Conservation (phyloP, 2,329 filamentous ascomycete genomes). For the Xylariaceae sp. region DNA sequence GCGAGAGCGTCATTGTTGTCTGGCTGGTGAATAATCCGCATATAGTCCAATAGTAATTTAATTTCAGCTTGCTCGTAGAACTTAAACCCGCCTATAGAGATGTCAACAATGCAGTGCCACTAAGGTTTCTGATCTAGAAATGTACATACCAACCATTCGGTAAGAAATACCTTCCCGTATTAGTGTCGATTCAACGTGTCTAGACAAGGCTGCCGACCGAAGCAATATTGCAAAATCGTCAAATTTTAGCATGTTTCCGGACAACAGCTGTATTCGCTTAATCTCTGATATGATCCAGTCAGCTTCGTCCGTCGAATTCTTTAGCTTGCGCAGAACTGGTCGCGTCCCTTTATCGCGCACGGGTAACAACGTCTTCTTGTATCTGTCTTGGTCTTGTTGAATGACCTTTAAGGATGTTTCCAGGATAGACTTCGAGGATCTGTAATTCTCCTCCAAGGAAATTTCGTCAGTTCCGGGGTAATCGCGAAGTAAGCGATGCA, state of each 20-base stretch:
- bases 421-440: constrained; percentile 82
- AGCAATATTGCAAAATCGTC: constrained; percentile 83
- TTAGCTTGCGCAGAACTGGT: constrained; percentile 75
- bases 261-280: constrained; percentile 63
- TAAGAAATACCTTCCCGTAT: constrained; percentile 81
- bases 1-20: constrained; percentile 82
- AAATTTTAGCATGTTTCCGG: constrained; percentile 66
- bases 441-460: constrained; percentile 88
- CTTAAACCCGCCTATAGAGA: constrained; percentile 58
- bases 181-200: constrained; percentile 79
- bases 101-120: constrained; percentile 8
- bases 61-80: constrained; percentile 93
- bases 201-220: constrained; percentile 76
- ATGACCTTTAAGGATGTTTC: constrained; percentile 79
- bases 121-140: background rate
- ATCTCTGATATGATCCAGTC: constrained; percentile 88
- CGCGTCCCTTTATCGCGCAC: constrained; percentile 75
- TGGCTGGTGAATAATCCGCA: constrained; percentile 78
- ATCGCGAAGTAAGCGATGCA: constrained; percentile 70
- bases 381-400: constrained; percentile 78
- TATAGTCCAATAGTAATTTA: constrained; percentile 81
- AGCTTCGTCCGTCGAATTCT: constrained; percentile 67
- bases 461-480: constrained; percentile 78
- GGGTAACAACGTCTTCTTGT: constrained; percentile 73
- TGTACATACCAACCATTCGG: constrained; percentile 70